Percentiles rank a stretch among this genome's conserved stretches.
Evolutionary conservation across 192 early-diverging fungal species (phyloP).

Genomic region (Cladochytrium replicatum): DNA sequence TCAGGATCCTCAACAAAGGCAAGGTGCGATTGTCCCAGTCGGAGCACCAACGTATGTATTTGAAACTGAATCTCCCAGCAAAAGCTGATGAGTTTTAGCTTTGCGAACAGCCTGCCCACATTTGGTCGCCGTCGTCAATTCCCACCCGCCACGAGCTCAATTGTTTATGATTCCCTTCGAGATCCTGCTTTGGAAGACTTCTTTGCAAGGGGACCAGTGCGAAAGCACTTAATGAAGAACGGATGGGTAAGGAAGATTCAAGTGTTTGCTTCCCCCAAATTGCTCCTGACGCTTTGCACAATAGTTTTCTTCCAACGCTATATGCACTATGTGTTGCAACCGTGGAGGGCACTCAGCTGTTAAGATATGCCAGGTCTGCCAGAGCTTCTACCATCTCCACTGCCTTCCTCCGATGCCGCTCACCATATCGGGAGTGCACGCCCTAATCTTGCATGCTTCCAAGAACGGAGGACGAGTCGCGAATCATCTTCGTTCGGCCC

Average conservation of each 20-base stretch:
- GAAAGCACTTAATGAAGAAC: constrained; percentile 2
- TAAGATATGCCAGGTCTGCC: constrained; percentile 1
- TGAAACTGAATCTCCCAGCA: too few relatives aligned
- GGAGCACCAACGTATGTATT: too few relatives aligned
- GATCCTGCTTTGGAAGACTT: constrained; percentile 7
- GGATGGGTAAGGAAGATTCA: not conserved
- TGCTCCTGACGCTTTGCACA: too few relatives aligned
- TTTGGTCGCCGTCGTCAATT: too few relatives aligned
- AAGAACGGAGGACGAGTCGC: too few relatives aligned
- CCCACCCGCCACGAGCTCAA: too few relatives aligned
- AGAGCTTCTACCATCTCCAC: not conserved
- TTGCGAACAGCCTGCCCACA: too few relatives aligned
- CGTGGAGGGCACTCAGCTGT: constrained; percentile 1
- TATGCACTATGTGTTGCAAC: not conserved
- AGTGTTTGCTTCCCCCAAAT: too few relatives aligned
- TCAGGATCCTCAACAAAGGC: too few relatives aligned
- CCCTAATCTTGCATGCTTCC: not conserved
- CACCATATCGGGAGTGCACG: not conserved
- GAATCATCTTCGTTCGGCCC: not conserved
- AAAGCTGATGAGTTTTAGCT: too few relatives aligned
- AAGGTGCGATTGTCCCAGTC: too few relatives aligned
- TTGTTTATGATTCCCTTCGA: not conserved
- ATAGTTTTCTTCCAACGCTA: not conserved
- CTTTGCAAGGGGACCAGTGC: not conserved
- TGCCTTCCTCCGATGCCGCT: constrained; percentile 1